Percentiles rank a stretch among this genome's conserved stretches.
These are phyloP conservation scores for Yamadazyma endophytica DNA, from an alignment of 805 yeast genomes.

Conservation along the genomic window DNA sequence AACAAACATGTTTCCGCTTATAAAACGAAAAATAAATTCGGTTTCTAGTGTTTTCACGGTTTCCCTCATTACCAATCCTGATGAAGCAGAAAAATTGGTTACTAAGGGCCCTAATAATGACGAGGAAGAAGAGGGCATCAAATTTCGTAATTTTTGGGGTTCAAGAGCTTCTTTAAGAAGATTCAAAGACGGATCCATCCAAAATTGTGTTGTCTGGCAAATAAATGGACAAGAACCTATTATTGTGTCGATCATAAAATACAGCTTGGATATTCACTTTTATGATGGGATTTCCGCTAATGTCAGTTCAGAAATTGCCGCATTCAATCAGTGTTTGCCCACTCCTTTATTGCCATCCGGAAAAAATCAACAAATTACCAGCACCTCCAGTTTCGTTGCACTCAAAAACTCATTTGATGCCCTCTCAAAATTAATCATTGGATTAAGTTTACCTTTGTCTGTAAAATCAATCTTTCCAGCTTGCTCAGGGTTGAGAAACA, in stretches of 20 bases:
- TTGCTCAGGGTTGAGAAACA: conserved; percentile 68
- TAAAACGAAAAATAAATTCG: conserved; percentile 51
- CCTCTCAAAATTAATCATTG: conserved; percentile 44
- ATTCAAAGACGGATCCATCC: conserved; percentile 88
- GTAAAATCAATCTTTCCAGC: conserved; percentile 71
- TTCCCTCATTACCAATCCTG: conserved; percentile 67
- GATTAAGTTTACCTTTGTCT: conserved; percentile 59
- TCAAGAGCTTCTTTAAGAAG: conserved; percentile 77
- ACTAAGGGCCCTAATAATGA: conserved; percentile 79
- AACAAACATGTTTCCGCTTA: conserved; percentile 31
- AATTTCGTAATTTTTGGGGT: conserved; percentile 90
- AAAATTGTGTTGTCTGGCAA: conserved; percentile 88
- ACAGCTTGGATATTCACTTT: conserved; percentile 62
- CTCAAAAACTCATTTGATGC: conserved; percentile 45
- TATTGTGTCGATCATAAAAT: conserved; percentile 59
- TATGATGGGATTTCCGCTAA: conserved; percentile 36
- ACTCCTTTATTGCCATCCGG: conserved; percentile 57
- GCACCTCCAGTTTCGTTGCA: conserved; percentile 24
- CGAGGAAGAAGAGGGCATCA: conserved; percentile 50
- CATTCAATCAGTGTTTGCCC: conserved; percentile 53
- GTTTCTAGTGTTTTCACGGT: conserved; percentile 34
- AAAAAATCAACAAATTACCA: conserved; percentile 46
- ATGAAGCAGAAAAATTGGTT: conserved; percentile 73
- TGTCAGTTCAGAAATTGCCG: conserved; percentile 33
- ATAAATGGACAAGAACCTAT: conserved; percentile 54